Percentiles rank a stretch among this genome's conserved stretches.
phyloP scores from a whole-genome alignment of 805 yeast genomes.

The Barnettozyma vustinii region DNA sequence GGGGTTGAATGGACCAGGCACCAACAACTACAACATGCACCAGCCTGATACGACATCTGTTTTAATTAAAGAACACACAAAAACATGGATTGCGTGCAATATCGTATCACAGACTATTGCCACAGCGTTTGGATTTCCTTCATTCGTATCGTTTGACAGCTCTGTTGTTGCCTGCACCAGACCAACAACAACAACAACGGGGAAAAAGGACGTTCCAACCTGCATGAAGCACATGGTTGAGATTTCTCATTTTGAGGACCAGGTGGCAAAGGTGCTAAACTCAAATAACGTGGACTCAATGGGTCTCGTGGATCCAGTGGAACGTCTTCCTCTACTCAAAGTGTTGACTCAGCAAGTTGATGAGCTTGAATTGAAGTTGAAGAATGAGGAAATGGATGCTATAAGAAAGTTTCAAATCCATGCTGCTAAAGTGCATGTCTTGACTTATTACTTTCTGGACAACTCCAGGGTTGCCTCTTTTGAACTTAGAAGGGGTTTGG shows the following conservation, averaged over 20 bases:
- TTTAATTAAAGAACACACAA: slow-evolving; percentile 66
- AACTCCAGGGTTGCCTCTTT: slow-evolving; percentile 34
- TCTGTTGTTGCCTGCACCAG: slow-evolving; percentile 52
- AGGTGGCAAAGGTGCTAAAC: slow-evolving; percentile 70
- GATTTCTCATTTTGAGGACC: slow-evolving; percentile 82
- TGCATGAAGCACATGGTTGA: slow-evolving; percentile 68
- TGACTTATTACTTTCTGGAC: slow-evolving; percentile 78
- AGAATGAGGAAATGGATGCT: slow-evolving; percentile 51
- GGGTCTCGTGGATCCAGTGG: slow-evolving; percentile 62
- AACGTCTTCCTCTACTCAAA: slow-evolving; percentile 68
- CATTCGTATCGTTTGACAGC: slow-evolving; percentile 80
- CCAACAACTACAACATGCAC: slow-evolving; percentile 36
- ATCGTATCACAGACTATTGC: slow-evolving; percentile 87
- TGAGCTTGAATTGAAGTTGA: slow-evolving; percentile 61
- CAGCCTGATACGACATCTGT: slow-evolving; percentile 21
- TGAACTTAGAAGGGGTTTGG: slow-evolving; percentile 68
- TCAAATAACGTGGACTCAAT: slow-evolving; percentile 61
- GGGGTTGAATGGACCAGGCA: slow-evolving; percentile 81
- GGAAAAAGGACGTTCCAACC: slow-evolving; percentile 21
- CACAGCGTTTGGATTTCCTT: slow-evolving; percentile 91
- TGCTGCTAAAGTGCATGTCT: slow-evolving; percentile 74
- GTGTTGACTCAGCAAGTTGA: slow-evolving; percentile 69
- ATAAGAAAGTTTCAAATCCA: slow-evolving; percentile 63
- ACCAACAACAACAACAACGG: slow-evolving; percentile 27
- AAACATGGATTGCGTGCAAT: slow-evolving; percentile 94